Base-by-base conservation (phyloP, 2,329 filamentous ascomycete genomes). In the Clonostachys sp. region DNA sequence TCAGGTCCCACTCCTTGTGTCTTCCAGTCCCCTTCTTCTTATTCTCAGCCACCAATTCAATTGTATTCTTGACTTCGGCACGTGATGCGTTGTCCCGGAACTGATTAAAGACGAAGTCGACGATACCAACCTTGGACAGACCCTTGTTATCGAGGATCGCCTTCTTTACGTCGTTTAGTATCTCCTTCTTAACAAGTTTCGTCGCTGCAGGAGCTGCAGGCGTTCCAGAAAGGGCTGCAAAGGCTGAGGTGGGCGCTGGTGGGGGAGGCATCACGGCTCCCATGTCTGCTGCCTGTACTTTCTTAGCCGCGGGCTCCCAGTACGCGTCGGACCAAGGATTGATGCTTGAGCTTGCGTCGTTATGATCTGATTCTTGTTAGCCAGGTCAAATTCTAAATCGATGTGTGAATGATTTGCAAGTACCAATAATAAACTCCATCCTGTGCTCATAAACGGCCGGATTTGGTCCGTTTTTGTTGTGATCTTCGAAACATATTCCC, bases 401-500 rank as follows among this genome's bases (percentile, higher is more conserved):
- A 4, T 8, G 14, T n/a, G 36, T n/a, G 36, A 39, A 39, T 44
- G 24, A 10, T 30, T 30, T 30, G 24, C 24, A 70, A 78, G 66
- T 71, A 89, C 85, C 80, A 45, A 85, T 71, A 45, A 95, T 79
- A 51, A 91, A 78, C 57, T 92, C 87, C 71, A 96, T 84, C 53
- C 77, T 81, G 65, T 86, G 89, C 8, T 77, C 72, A 49, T 81
- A 67, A 52, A 79, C 64, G 36, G 76, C 75, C 3, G 72, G 68
- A 56, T 64, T 75, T 53, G 65, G 74, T 58, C 61, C 75, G 53
- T 68, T 64, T 44, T 72, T 68, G 51, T 69, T 61, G 36, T 57
- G 63, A 59, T 86, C 78, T 59, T 95, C 89, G 80, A 91, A 99
- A 61, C 87, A 94, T 10, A 97, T 70, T 1, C 92, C 94, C 5